These are phyloP conservation scores for Bipolaris sorokiniana DNA, from an alignment of 2,329 filamentous ascomycete species.

Conservation along the genomic window DNA sequence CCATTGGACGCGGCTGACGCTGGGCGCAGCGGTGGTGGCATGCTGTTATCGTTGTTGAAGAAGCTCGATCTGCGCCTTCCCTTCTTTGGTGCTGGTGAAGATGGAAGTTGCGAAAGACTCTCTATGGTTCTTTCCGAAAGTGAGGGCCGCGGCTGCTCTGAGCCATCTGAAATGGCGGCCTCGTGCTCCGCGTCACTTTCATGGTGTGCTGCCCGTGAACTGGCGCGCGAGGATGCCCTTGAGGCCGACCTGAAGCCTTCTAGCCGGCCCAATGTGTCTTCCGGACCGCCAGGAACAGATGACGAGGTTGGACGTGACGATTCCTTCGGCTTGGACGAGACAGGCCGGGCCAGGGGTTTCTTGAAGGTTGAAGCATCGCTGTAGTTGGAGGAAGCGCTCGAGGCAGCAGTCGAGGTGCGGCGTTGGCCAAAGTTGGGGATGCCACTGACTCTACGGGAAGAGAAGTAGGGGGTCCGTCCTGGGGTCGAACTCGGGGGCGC, in stretches of 20 bases:
- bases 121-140: slow-evolving; percentile 86
- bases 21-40: slow-evolving; percentile 68
- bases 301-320: slow-evolving; percentile 22
- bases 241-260: slow-evolving; percentile 53
- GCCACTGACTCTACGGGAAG: slow-evolving; percentile 31
- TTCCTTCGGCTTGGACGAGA: slow-evolving; percentile 41
- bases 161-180: slow-evolving; percentile 17
- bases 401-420: slow-evolving; percentile 16
- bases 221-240: slow-evolving; percentile 48
- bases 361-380: slow-evolving; percentile 44
- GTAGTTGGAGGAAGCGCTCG: slow-evolving; percentile 4
- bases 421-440: slow-evolving; percentile 27
- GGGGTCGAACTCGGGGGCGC: slow-evolving; percentile 23
- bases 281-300: slow-evolving; percentile 26
- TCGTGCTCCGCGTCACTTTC: slow-evolving; percentile 41
- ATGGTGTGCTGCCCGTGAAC: slow-evolving; percentile 44
- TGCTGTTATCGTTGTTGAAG: slow-evolving; percentile 68
- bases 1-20: slow-evolving; percentile 64
- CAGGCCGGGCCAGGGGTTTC: slow-evolving; percentile 45
- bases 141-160: slow-evolving; percentile 56
- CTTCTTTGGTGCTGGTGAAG: slow-evolving; percentile 69
- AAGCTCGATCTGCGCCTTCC: slow-evolving; percentile 72
- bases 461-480: slow-evolving; percentile 31
- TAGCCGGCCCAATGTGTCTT: slow-evolving; percentile 52
- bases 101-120: slow-evolving; percentile 77